phyloP scores from a whole-genome alignment of 345 rosid genomes.

The Murraya koenigii region DNA sequence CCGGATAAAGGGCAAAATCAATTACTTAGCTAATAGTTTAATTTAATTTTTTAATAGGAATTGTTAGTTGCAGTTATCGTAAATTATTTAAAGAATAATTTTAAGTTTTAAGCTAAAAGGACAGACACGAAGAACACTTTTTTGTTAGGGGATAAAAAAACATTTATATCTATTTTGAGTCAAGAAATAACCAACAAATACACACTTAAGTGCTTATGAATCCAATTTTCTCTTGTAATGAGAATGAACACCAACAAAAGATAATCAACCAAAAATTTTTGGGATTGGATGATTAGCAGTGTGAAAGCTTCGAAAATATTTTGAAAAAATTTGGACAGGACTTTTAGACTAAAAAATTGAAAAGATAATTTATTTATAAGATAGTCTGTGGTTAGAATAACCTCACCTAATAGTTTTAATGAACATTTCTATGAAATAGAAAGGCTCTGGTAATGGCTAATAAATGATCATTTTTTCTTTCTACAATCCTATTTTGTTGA shows the following conservation, averaged over 20 bases:
- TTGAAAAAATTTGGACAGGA: too few species aligned
- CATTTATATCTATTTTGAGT: too few species aligned
- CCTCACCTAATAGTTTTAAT: neutral
- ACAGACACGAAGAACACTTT: neutral
- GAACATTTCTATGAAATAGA: neutral
- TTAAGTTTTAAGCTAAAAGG: too few species aligned
- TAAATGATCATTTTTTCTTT: neutral
- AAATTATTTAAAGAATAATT: too few species aligned
- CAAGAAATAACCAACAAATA: too few species aligned
- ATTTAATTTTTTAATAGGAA: too few species aligned
- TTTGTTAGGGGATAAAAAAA: neutral
- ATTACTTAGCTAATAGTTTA: too few species aligned
- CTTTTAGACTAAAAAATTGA: too few species aligned
- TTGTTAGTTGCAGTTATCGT: too few species aligned
- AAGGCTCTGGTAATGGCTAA: too few species aligned
- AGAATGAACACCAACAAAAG: neutral
- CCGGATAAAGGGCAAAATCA: too few species aligned
- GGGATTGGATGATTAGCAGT: neutral
- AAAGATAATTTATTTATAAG: neutral
- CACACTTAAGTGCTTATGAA: neutral
- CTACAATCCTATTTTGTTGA: neutral
- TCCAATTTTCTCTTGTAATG: neutral
- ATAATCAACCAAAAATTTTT: neutral
- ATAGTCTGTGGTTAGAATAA: neutral
- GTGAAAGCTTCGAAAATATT: neutral